Percentiles rank a stretch among this genome's conserved stretches.
Evolutionary conservation across 1,139 yeast species (phyloP).

Genomic region (Ogataea hybrid): DNA sequence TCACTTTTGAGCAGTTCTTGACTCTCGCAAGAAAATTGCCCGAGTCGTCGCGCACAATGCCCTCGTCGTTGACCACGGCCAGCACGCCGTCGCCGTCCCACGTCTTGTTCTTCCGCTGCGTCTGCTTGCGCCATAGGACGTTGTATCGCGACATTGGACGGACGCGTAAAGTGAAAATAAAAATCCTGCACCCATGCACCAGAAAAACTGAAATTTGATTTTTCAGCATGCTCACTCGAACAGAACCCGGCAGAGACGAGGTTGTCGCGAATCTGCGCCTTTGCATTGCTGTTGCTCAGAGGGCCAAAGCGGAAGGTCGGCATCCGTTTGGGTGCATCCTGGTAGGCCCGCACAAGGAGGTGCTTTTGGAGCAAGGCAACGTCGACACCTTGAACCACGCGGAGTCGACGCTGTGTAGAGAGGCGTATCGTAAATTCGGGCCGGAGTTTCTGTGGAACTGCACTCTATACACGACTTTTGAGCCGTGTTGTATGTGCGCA

Average conservation of each 20-base stretch:
- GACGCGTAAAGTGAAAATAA: slow-evolving; percentile 4
- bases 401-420: slow-evolving; percentile 25
- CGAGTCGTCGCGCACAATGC: slow-evolving; percentile 24
- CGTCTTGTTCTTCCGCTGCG: slow-evolving; percentile 78
- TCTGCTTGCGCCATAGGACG: slow-evolving; percentile 69
- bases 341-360: slow-evolving; percentile 26
- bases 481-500: slow-evolving; percentile 31
- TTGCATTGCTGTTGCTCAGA: slow-evolving; percentile 20
- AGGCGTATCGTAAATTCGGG: slow-evolving; percentile 21
- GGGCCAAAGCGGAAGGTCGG: slow-evolving; percentile 22
- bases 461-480: slow-evolving; percentile 30
- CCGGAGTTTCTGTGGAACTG: slow-evolving; percentile 28
- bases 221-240: background rate
- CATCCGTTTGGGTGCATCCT: slow-evolving; percentile 31
- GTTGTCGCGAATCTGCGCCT: slow-evolving; percentile 14
- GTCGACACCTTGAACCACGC: slow-evolving; percentile 30
- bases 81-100: slow-evolving; percentile 94
- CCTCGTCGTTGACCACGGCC: slow-evolving; percentile 26
- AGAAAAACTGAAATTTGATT: background rate
- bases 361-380: slow-evolving; percentile 27
- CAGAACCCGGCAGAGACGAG: slow-evolving; percentile 4
- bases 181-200: slow-evolving; percentile 7
- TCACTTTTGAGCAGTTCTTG: slow-evolving; percentile 25
- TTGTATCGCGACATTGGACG: slow-evolving; percentile 9
- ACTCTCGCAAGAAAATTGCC: slow-evolving; percentile 22